A percentile compares a stretch with the other conserved stretches of the same genome.
Evolutionary conservation across 2,329 filamentous ascomycete species (phyloP).

Genomic region (Neofusicoccum sp.): DNA sequence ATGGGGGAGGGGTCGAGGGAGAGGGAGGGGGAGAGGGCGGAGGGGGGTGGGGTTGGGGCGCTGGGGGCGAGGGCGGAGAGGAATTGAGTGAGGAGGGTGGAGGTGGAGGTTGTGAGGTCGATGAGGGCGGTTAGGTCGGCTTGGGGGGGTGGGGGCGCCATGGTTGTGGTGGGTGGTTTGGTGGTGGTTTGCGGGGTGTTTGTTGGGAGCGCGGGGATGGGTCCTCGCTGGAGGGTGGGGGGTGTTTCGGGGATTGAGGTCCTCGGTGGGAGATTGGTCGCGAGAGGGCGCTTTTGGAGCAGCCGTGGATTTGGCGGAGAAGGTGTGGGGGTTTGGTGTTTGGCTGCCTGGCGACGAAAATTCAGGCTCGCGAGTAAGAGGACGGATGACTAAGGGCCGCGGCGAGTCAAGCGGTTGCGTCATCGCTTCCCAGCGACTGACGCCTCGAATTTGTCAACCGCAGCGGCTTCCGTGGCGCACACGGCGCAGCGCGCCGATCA

Average conservation of each 20-base stretch:
- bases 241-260: neutral
- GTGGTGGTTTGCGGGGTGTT: neutral
- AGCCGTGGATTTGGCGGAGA: neutral
- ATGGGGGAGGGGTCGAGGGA: constrained; percentile 24
- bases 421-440: neutral
- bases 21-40: neutral
- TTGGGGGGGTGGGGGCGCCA: neutral
- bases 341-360: constrained; percentile 10
- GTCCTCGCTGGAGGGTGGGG: neutral
- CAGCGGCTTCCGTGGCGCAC: too few species aligned
- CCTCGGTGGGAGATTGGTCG: neutral
- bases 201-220: neutral
- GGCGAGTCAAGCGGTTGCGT: neutral
- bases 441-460: too few species aligned
- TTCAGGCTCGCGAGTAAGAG: neutral
- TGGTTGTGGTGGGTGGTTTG: neutral
- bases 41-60: neutral
- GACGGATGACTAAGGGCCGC: neutral
- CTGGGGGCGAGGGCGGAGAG: constrained; percentile 24
- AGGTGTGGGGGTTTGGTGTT: neutral
- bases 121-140: constrained; percentile 34
- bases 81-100: constrained; percentile 39
- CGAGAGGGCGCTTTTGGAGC: neutral
- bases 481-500: too few species aligned
- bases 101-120: constrained; percentile 39